Evolutionary conservation across 331 rosid genomes (phyloP).

Genomic region (Pyrus hybrid): DNA sequence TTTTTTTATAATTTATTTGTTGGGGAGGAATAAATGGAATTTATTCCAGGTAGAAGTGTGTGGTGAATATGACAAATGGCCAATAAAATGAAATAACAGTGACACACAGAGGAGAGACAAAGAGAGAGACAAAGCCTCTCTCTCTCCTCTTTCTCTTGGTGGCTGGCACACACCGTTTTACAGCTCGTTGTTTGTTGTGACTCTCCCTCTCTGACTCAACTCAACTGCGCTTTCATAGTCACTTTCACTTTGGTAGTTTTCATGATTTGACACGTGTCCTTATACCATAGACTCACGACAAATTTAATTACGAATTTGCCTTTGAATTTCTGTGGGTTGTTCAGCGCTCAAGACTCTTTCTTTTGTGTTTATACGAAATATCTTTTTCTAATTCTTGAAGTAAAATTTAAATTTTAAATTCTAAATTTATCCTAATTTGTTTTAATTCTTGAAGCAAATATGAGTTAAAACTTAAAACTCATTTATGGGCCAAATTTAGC

Average conservation of each 20-base stretch:
- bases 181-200: neutral
- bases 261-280: neutral
- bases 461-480: too few relatives aligned
- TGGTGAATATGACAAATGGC: slow-evolving; percentile 6
- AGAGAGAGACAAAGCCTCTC: neutral
- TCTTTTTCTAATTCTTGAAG: too few relatives aligned
- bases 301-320: neutral
- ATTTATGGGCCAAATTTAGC: too few relatives aligned
- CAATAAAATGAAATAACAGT: neutral
- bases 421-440: too few relatives aligned
- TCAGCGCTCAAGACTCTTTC: too few relatives aligned
- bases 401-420: too few relatives aligned
- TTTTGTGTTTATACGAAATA: too few relatives aligned
- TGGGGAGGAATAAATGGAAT: neutral
- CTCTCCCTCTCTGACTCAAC: neutral
- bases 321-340: too few relatives aligned
- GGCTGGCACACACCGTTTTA: neutral
- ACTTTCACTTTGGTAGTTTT: neutral
- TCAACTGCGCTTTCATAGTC: neutral
- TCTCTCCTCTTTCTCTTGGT: neutral
- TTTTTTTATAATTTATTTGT: neutral
- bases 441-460: too few relatives aligned
- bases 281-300: neutral
- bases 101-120: neutral
- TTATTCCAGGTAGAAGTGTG: neutral